phyloP scores from a whole-genome alignment of 2,329 filamentous ascomycete genomes.

The Verticillium nubilum region DNA sequence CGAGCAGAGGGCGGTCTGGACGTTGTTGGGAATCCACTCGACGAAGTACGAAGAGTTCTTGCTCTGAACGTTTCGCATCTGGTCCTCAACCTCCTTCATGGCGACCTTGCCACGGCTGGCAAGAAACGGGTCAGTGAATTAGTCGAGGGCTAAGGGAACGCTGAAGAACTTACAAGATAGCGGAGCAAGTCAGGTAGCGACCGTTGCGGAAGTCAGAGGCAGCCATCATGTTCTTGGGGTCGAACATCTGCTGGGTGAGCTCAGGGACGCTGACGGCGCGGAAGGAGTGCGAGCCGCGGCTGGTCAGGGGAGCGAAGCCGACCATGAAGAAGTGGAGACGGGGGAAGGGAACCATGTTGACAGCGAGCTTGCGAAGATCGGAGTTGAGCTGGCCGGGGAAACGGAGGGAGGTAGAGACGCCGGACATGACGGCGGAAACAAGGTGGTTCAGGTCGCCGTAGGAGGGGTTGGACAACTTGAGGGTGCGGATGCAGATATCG shows the following conservation, averaged over 20 bases:
- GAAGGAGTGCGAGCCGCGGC: conserved; percentile 81
- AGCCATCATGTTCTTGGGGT: conserved; percentile 99
- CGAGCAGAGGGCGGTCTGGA: conserved; percentile 98
- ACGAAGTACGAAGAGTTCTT: conserved; percentile 99
- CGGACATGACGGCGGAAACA: conserved; percentile 99
- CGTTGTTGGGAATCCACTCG: conserved; percentile 99
- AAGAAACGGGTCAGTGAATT: background rate
- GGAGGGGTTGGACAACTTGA: conserved; percentile 97
- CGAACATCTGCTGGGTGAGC: conserved; percentile 99
- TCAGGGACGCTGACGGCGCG: conserved; percentile 95
- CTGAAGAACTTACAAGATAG: conserved; percentile 76
- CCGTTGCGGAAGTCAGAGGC: conserved; percentile 99
- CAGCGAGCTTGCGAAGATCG: conserved; percentile 96
- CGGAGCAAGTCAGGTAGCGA: conserved; percentile 98
- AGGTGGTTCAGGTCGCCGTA: conserved; percentile 99
- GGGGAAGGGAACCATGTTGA: conserved; percentile 99
- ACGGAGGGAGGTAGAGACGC: conserved; percentile 95
- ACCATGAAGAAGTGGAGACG: conserved; percentile 99
- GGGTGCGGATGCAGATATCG: conserved; percentile 99
- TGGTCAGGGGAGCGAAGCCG: conserved; percentile 97
- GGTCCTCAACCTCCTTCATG: conserved; percentile 99
- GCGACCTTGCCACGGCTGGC: conserved; percentile 92
- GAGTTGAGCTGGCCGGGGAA: conserved; percentile 99
- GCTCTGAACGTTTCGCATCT: conserved; percentile 99
- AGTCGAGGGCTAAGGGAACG: background rate